Conservation (phyloP, 345 rosid species). For the Brassica rapa region DNA sequence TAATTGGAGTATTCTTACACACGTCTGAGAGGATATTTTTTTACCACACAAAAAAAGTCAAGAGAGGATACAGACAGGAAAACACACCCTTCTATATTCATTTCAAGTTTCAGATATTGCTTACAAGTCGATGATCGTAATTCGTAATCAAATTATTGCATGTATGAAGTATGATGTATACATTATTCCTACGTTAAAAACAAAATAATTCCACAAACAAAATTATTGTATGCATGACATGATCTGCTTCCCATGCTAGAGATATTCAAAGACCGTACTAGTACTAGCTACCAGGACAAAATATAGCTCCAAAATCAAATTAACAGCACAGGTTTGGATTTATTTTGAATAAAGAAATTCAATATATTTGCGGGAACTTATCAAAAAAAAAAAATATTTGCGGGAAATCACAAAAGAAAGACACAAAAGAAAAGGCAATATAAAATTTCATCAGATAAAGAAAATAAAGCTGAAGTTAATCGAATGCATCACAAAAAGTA, state of each 20-base stretch:
- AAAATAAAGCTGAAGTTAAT: slow-evolving; percentile 35
- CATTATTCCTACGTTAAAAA: too few species aligned
- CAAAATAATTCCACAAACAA: background rate
- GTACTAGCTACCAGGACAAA: slow-evolving; percentile 20
- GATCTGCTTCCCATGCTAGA: slow-evolving; percentile 38
- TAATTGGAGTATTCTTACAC: too few species aligned
- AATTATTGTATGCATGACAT: slow-evolving; percentile 10
- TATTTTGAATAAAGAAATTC: too few species aligned
- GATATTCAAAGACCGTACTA: slow-evolving; percentile 35
- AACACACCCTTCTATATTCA: too few species aligned
- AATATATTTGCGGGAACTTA: too few species aligned
- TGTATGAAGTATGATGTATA: too few species aligned
- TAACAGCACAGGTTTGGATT: background rate
- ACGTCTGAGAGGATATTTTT: too few species aligned
- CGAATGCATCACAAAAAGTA: slow-evolving; percentile 27
- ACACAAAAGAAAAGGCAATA: slow-evolving; percentile 51
- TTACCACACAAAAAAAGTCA: too few species aligned
- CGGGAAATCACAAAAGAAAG: slow-evolving; percentile 13
- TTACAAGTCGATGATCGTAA: too few species aligned
- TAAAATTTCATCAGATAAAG: slow-evolving; percentile 44
- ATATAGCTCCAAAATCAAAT: slow-evolving; percentile 17
- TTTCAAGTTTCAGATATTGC: too few species aligned
- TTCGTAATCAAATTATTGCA: too few species aligned
- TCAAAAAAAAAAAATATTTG: background rate
- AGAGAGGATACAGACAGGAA: too few species aligned